phyloP scores from a whole-genome alignment of 2,329 filamentous ascomycete species.

The Alternaria triticina region DNA sequence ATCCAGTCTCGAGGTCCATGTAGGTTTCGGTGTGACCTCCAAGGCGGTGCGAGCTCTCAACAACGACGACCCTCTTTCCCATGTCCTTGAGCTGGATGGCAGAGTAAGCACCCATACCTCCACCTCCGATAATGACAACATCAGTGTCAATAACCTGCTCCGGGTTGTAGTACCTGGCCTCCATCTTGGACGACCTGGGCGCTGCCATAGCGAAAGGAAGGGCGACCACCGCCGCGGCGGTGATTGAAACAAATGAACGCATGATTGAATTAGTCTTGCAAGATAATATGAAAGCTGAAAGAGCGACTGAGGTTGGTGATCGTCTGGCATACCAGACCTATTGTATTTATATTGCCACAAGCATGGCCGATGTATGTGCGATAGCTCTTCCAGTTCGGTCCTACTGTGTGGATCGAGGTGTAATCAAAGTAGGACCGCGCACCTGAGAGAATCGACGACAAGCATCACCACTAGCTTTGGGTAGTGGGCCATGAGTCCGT shows the following conservation, averaged over 20 bases:
- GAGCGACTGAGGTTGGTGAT: background rate
- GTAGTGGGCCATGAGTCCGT: background rate
- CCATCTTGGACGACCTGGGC: background rate
- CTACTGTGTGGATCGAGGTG: background rate
- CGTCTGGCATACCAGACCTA: background rate
- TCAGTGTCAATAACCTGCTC: conserved; percentile 21
- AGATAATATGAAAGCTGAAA: background rate
- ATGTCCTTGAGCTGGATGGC: conserved; percentile 50
- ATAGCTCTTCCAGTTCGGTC: background rate
- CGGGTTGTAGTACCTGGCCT: background rate
- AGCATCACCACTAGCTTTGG: background rate
- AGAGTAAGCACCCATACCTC: conserved; percentile 49
- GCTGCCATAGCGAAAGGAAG: conserved; percentile 3
- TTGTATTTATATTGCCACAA: background rate
- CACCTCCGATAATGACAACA: conserved; percentile 52
- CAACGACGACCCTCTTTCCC: conserved; percentile 47
- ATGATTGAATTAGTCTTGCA: background rate
- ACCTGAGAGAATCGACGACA: background rate
- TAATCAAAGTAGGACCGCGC: background rate
- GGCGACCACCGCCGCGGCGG: conserved; percentile 1
- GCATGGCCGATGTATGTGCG: background rate
- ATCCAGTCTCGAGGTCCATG: conserved; percentile 42
- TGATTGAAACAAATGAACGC: background rate
- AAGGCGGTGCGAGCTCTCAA: conserved; percentile 49
- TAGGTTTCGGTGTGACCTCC: conserved; percentile 60